A percentile compares a stretch with the other conserved stretches of the same genome.
Conservation (phyloP, 768 basidiomycete genomes). For the Tremella mesenterica region DNA sequence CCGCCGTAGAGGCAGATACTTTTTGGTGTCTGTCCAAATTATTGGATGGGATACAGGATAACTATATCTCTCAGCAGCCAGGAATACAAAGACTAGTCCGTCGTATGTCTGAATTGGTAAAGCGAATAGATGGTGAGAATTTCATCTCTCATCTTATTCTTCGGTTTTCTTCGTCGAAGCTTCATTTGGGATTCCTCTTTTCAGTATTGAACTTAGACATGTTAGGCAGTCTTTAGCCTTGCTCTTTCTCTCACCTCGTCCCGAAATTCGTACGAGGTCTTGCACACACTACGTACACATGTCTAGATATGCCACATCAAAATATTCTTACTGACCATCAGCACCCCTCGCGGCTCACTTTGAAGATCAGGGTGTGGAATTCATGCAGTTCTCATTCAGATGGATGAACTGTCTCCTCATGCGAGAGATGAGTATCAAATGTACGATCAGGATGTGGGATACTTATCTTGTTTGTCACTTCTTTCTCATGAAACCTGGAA, state of each 20-base stretch:
- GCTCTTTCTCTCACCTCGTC: too few species aligned
- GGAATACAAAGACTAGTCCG: constrained; percentile 89
- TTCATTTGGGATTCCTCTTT: too few species aligned
- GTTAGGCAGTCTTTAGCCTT: too few species aligned
- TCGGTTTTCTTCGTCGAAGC: background rate
- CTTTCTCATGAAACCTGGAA: background rate
- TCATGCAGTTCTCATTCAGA: constrained; percentile 98
- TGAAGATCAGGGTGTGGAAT: constrained; percentile 85
- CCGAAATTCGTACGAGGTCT: too few species aligned
- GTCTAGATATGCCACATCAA: too few species aligned
- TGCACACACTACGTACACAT: too few species aligned
- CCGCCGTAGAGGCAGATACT: constrained; percentile 89
- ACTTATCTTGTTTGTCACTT: constrained; percentile 73
- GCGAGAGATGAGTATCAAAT: constrained; percentile 93
- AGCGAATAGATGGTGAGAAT: constrained; percentile 45
- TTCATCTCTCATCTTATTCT: constrained; percentile 2
- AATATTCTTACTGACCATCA: constrained; percentile 42
- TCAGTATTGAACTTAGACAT: too few species aligned
- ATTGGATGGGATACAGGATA: constrained; percentile 95
- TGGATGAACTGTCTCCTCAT: constrained; percentile 99
- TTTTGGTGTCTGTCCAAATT: constrained; percentile 97
- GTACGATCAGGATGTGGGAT: constrained; percentile 99
- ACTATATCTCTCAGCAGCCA: constrained; percentile 93
- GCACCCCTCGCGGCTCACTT: constrained; percentile 82
- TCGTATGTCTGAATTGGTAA: constrained; percentile 85